These are phyloP conservation scores for Colletotrichum sp. DNA, from an alignment of 2,329 filamentous ascomycete species.

Conservation along the genomic window DNA sequence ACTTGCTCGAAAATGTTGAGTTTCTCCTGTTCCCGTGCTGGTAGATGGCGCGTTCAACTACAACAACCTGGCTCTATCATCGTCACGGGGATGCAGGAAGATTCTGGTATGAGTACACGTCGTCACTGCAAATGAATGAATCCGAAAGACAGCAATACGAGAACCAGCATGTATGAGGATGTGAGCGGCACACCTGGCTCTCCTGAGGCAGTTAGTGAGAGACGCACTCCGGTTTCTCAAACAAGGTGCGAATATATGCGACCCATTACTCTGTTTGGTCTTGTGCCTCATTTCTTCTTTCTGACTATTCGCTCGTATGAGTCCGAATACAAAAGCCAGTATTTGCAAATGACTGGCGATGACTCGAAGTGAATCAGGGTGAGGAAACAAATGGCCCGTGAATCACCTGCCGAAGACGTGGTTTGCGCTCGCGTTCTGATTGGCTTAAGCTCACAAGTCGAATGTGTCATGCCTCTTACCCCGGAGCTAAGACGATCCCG, in stretches of 20 bases:
- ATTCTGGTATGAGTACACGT: fast-evolving
- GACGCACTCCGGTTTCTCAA: background rate
- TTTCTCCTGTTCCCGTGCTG: no score
- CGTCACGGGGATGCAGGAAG: no score
- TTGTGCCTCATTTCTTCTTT: background rate
- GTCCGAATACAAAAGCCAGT: background rate
- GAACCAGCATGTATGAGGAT: no score
- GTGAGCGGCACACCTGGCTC: no score
- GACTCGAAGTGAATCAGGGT: background rate
- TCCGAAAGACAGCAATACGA: no score
- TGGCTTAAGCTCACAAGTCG: constrained; percentile 7
- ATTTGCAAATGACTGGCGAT: background rate
- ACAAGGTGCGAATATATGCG: background rate
- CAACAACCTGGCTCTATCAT: no score
- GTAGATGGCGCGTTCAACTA: no score
- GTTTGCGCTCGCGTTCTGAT: constrained; percentile 18
- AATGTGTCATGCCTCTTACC: constrained; percentile 6
- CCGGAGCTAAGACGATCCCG: constrained; percentile 14
- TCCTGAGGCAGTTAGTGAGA: background rate
- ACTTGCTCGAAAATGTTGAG: no score
- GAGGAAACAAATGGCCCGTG: background rate
- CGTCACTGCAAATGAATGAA: no score
- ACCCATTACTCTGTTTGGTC: fast-evolving
- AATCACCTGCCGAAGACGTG: constrained; percentile 9
- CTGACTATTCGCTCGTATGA: fast-evolving